Percentiles rank a stretch among this genome's conserved stretches.
Evolutionary conservation across 2,329 filamentous ascomycete species (phyloP).

Genomic region (Endoconidiophora polonica): DNA sequence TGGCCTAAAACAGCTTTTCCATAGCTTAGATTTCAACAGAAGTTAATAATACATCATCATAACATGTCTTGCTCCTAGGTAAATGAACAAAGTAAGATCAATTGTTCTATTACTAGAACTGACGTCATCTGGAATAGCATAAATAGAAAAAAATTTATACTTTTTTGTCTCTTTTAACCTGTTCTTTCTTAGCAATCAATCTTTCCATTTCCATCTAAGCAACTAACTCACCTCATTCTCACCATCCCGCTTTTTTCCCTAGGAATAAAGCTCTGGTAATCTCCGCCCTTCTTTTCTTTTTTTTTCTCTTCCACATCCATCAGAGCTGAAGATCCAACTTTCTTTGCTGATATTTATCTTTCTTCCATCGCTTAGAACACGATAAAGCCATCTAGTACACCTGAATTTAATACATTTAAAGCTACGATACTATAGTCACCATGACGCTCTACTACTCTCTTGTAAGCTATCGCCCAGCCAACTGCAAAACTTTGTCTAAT

Average conservation of each 20-base stretch:
- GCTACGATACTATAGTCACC: constrained; percentile 16
- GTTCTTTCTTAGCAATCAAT: neutral
- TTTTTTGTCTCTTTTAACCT: too few species aligned
- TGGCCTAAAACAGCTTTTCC: too few species aligned
- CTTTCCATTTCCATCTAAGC: neutral
- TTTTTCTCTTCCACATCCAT: neutral
- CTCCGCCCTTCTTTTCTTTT: neutral
- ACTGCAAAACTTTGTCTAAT: too few species aligned
- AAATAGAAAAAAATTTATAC: neutral
- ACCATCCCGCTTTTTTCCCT: neutral
- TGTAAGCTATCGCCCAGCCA: constrained; percentile 21
- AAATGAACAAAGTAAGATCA: too few species aligned
- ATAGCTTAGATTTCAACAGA: too few species aligned
- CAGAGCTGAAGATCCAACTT: neutral
- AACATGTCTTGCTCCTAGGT: too few species aligned
- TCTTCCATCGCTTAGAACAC: neutral
- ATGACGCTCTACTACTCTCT: constrained; percentile 45
- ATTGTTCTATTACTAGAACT: too few species aligned
- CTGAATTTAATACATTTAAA: neutral
- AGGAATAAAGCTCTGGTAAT: constrained; percentile 1
- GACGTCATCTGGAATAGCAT: neutral
- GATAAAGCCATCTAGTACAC: too few species aligned
- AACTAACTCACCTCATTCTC: neutral
- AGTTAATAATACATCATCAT: too few species aligned
- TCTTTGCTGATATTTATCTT: neutral